Evolutionary conservation across 495 filamentous ascomycete genomes (phyloP).

Genomic region (Annulohypoxylon stygium): DNA sequence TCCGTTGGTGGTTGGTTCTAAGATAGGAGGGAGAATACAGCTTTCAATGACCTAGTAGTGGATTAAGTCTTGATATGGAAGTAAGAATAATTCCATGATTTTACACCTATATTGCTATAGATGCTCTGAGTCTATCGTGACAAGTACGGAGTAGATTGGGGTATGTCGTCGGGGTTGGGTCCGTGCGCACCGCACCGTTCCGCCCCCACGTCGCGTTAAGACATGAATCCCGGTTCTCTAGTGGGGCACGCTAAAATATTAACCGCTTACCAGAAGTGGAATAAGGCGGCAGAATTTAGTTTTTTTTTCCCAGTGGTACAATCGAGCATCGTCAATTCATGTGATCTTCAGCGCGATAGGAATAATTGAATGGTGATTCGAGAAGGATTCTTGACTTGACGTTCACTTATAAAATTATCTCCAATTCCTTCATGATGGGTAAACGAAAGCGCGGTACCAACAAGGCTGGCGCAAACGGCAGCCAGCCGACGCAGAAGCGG

Average conservation of each 20-base stretch:
- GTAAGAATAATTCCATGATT: no score
- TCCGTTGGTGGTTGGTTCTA: no score
- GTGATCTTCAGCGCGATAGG: conserved; percentile 11
- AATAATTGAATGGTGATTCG: not conserved
- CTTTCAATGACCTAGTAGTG: no score
- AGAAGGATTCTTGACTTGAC: not conserved
- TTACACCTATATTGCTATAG: no score
- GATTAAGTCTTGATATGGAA: no score
- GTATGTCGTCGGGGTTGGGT: not conserved
- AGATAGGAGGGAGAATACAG: no score
- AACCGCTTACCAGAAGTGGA: conserved; percentile 26
- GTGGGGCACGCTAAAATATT: conserved; percentile 2
- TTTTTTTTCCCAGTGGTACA: not conserved
- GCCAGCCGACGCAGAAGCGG: conserved; percentile 58
- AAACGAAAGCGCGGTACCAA: conserved; percentile 61
- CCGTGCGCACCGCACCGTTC: not conserved
- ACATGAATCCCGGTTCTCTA: not conserved
- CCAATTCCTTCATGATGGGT: conserved; percentile 47
- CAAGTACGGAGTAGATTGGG: no score
- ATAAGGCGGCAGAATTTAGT: conserved; percentile 3
- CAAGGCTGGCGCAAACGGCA: conserved; percentile 48
- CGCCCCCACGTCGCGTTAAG: not conserved
- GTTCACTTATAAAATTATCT: no score
- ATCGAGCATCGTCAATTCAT: not conserved
- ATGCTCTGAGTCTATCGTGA: no score